Base-by-base conservation (phyloP, 345 rosid genomes). In the Citrus sp. region DNA sequence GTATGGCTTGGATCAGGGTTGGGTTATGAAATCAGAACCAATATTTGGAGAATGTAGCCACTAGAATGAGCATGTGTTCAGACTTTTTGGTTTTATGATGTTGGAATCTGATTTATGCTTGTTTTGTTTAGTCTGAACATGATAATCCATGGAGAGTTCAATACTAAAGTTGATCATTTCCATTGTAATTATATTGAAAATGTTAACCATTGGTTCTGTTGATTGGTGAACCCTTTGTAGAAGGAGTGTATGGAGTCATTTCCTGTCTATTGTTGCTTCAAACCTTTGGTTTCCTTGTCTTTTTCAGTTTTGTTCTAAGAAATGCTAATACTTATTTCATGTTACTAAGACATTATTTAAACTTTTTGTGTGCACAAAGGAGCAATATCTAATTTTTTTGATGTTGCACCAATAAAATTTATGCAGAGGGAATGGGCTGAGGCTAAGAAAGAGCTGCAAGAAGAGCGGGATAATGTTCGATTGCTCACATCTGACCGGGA, bases 381-480 rank as follows among this genome's bases (percentile, higher is more conserved):
- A 38, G 62, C 49, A 30, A 25, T 49, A 75, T 66, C 34, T 63
- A 49, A 64, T 12, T 40, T 46, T 46, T 63, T 46, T 75, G 61
- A 12, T 65, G 42, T 79, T 40, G 42, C 24, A n/a, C 71, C 28
- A 70, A 56, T 77, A 55, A 66, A 70, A 30, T 62, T 73, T 62
- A 62, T 72, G 67, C 82, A 95, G 99, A 90, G 88, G 83, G 99
- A 95, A 86, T 94, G 98, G 99, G 97, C 94, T 74, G 94, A 92
- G 82, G 97, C 95, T 42, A 95, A 91, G 88, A 90, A 84, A 71
- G 97, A 95, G 79, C 84, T 94, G 80, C 97, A 92, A 86, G 94
- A 88, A 84, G 98, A 89, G 86, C 86, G 90, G 68, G 90, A 90
- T 75, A 88, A 82, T 86, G 89, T 88, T 37, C 95, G 93, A 77